Evolutionary conservation across 768 basidiomycete species (phyloP), one percentile per base, ranked within the genome.

Genomic region (Tulasnella sp.): DNA sequence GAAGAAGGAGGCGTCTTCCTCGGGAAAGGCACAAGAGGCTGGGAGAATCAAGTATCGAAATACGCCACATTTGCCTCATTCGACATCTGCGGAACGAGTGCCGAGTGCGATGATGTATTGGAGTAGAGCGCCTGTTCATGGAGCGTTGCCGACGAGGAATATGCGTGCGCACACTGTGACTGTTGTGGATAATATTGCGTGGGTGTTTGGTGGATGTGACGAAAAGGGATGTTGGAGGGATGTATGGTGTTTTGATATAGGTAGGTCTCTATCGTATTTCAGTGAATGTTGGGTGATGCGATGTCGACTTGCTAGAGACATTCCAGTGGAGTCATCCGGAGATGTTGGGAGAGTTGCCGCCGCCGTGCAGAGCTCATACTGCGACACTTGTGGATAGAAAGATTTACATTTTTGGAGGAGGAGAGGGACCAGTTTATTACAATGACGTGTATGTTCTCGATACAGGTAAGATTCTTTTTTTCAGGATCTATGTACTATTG

Each of bases 201-300:
- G 89, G 87, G 59, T 92, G 25, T 82, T 92, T 58, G 90, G 90
- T 7, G 91, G 90, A 2, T 88, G 85, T 56, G 89, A 92, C 56
- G 84, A 84, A 53, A 76, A 75, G 59, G 79, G 77, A 13, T 79
- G 76, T 53, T 78, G 74, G 65, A 75, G 72, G 57, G 85, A 90
- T 48, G 72, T 90, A 2, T 86, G 82, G 58, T 86, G 79, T 57
- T 88, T 91, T 58, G 88, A 93, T 62, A 83, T 76, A 1, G 88
- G 87, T 84, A 40, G 37, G 67, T 54, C 7, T 15, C 45, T 10
- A 37, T 3, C 40, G 9, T 27, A 27, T 3, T 48, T 25, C 25
- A 12, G 12, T 39, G 22, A 22, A 25, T 19, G 22, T 57, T 13
- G 32, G 29, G 9, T 46, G 5, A 31, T 31, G 5, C 1, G 3